These are phyloP conservation scores for Phytophthora pisi DNA, from an alignment of 352 stramenopile species.

Conservation along the genomic window DNA sequence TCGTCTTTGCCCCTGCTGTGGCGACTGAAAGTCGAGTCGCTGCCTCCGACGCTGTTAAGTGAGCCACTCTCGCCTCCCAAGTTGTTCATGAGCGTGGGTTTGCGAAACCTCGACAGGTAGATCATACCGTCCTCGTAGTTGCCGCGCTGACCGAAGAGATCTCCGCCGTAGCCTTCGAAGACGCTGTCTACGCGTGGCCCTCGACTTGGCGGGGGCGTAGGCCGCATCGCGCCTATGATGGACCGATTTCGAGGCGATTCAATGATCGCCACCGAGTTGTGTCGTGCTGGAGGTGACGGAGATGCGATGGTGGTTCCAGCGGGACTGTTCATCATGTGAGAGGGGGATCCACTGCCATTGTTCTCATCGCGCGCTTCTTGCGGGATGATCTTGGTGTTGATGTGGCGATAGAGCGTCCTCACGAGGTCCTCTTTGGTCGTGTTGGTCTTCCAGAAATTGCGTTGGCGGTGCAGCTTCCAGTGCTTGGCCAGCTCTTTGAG, in stretches of 20 bases:
- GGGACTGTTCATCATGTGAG: conserved; percentile 27
- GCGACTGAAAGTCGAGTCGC: conserved; percentile 40
- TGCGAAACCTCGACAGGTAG: conserved; percentile 83
- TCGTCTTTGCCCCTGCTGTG: conserved; percentile 46
- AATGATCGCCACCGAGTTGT: conserved; percentile 30
- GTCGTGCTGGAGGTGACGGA: conserved; percentile 42
- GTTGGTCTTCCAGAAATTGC: conserved; percentile 92
- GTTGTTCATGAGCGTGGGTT: conserved; percentile 46
- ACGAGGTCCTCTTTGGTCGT: conserved; percentile 90
- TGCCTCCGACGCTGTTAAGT: conserved; percentile 18
- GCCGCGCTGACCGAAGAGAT: conserved; percentile 84
- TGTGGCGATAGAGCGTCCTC: conserved; percentile 83
- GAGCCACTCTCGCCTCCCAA: conserved; percentile 27
- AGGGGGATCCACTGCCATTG: conserved; percentile 20
- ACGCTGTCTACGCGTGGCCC: conserved; percentile 49
- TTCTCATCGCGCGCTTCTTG: conserved; percentile 62
- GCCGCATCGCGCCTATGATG: conserved; percentile 36
- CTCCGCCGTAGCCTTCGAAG: conserved; percentile 70
- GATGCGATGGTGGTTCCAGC: conserved; percentile 19
- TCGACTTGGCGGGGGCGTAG: conserved; percentile 25
- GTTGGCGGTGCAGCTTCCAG: conserved; percentile 90
- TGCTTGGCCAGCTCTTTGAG: conserved; percentile 91
- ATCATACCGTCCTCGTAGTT: conserved; percentile 90
- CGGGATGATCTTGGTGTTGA: conserved; percentile 87
- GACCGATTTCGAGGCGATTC: conserved; percentile 68